phyloP scores from a whole-genome alignment of 805 yeast species.

The Cyberlindnera xishuangbannaensis region DNA sequence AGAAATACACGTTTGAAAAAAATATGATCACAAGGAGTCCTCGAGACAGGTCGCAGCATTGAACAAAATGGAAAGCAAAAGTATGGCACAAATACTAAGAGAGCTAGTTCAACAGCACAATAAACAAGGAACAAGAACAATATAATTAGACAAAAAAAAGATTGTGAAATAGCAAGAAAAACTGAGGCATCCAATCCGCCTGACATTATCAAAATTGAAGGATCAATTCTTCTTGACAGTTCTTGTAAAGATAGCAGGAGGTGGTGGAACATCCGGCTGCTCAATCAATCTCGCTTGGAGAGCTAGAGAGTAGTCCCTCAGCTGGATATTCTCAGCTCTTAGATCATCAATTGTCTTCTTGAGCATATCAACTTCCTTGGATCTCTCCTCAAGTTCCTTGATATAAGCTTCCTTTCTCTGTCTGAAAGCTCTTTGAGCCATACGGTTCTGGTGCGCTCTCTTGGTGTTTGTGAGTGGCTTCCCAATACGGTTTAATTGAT shows the following conservation, averaged over 20 bases:
- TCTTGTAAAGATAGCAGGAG: constrained; percentile 27
- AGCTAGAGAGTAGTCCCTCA: constrained; percentile 66
- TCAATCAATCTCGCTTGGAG: constrained; percentile 64
- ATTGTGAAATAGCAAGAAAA: too few species aligned
- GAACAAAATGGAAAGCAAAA: too few species aligned
- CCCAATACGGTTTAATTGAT: constrained; percentile 20
- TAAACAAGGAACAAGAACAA: too few species aligned
- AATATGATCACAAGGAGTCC: too few species aligned
- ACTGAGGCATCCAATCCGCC: too few species aligned
- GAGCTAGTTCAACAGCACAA: too few species aligned
- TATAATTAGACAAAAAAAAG: too few species aligned
- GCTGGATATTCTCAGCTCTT: constrained; percentile 61
- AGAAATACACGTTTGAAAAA: too few species aligned
- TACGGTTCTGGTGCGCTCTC: constrained; percentile 88
- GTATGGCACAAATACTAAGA: too few species aligned
- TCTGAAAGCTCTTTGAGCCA: constrained; percentile 89
- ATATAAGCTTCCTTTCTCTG: constrained; percentile 77
- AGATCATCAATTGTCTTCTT: constrained; percentile 62
- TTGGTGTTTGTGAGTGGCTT: constrained; percentile 55
- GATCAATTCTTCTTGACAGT: constrained; percentile 20
- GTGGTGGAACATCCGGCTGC: constrained; percentile 37
- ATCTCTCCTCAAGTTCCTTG: constrained; percentile 70
- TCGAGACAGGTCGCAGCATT: too few species aligned
- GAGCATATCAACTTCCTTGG: constrained; percentile 55
- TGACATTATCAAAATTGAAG: too few species aligned